Percentiles rank a stretch among this genome's conserved stretches.
These are phyloP conservation scores for Pseudogymnoascus sp. DNA, from an alignment of 2,329 filamentous ascomycete genomes.

Conservation along the genomic window DNA sequence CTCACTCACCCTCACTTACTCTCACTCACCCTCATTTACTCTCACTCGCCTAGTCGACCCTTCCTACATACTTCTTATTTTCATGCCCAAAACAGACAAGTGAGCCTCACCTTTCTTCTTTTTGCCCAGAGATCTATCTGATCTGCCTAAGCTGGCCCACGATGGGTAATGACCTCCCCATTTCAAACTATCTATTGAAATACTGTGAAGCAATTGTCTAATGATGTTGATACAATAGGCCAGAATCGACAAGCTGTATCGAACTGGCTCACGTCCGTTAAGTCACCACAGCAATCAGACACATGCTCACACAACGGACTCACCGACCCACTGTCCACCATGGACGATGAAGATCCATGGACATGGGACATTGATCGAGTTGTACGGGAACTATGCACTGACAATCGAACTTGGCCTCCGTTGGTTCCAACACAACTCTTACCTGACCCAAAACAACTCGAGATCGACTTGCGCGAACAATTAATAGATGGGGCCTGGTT, in stretches of 20 bases:
- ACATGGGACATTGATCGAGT: conserved; percentile 65
- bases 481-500: conserved; percentile 20
- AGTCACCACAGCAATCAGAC: background rate
- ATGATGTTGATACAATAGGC: background rate
- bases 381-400: conserved; percentile 55
- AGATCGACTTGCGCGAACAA: background rate
- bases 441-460: background rate
- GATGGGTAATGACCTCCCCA: background rate
- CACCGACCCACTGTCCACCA: conserved; percentile 17
- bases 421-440: background rate
- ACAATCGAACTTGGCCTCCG: conserved; percentile 41
- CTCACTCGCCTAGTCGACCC: background rate
- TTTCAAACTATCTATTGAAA: background rate
- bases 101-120: background rate
- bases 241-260: conserved; percentile 5
- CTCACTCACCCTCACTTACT: too few species aligned
- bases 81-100: background rate
- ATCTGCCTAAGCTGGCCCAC: background rate
- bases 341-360: conserved; percentile 56
- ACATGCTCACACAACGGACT: background rate
- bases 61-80: background rate
- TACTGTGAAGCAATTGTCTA: background rate
- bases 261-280: conserved; percentile 1
- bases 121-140: background rate
- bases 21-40: background rate